Evolutionary conservation across 2,329 filamentous ascomycete genomes (phyloP).

Genomic region (Pestalotiopsis sp.): DNA sequence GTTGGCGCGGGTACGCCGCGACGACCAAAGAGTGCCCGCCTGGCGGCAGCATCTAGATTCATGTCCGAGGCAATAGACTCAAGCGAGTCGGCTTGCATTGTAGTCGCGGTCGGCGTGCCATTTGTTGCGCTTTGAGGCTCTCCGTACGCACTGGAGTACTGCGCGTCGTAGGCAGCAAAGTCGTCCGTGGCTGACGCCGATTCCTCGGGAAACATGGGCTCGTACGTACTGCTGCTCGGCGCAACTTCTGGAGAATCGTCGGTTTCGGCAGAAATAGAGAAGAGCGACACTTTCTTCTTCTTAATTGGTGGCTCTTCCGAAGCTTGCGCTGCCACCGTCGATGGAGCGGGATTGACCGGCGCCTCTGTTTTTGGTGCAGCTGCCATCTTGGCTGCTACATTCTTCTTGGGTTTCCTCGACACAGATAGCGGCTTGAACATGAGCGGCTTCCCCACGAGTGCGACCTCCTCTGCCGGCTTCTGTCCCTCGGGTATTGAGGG

Average conservation of each 20-base stretch:
- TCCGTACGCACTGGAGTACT: conserved; percentile 31
- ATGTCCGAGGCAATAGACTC: conserved; percentile 74
- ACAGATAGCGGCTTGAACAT: conserved; percentile 92
- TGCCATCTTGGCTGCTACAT: conserved; percentile 50
- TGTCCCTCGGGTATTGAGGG: conserved; percentile 58
- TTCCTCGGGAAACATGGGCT: conserved; percentile 52
- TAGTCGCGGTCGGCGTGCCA: conserved; percentile 11
- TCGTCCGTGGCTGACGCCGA: conserved; percentile 30
- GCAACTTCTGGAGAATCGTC: conserved; percentile 24
- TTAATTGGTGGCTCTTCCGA: conserved; percentile 31
- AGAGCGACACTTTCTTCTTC: conserved; percentile 70
- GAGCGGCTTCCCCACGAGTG: conserved; percentile 76
- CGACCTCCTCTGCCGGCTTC: conserved; percentile 65
- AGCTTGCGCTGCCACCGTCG: conserved; percentile 22
- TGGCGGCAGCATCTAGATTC: conserved; percentile 75
- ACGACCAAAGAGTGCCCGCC: conserved; percentile 85
- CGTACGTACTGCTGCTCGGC: conserved; percentile 41
- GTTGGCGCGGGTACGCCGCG: conserved; percentile 40
- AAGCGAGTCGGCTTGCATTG: conserved; percentile 54
- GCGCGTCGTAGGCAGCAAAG: conserved; percentile 36
- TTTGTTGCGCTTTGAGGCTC: conserved; percentile 27
- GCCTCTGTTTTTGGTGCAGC: conserved; percentile 18
- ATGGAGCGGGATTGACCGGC: conserved; percentile 18
- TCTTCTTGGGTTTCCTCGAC: conserved; percentile 72
- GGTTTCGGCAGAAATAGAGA: conserved; percentile 59